These are phyloP conservation scores for Diphasiastrum complanatum DNA, from an alignment of 83 land plant genomes.

Conservation along the genomic window DNA sequence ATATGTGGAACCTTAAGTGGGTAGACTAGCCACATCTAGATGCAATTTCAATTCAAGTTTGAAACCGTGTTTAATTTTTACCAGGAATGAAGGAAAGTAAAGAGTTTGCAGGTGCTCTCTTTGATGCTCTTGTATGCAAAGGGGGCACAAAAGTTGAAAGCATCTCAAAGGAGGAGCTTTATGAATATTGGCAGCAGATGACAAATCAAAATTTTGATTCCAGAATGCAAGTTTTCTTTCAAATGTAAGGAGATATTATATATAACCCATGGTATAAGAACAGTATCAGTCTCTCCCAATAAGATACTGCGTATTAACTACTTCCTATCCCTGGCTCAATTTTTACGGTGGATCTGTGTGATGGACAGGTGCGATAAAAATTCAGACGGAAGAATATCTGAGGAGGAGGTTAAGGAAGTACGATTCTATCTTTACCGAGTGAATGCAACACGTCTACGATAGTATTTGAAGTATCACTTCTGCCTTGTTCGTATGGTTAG, in stretches of 20 bases:
- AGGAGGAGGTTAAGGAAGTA: conserved; percentile 85
- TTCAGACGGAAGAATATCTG: conserved; percentile 76
- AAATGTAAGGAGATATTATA: conserved; percentile 55
- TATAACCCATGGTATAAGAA: no score
- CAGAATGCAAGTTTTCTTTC: conserved; percentile 87
- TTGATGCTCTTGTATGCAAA: conserved; percentile 66
- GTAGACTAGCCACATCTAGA: no score
- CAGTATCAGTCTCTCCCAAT: no score
- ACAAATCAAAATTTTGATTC: conserved; percentile 93
- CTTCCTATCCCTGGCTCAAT: neutral
- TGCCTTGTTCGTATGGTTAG: no score
- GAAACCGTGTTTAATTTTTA: no score
- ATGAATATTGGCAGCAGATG: conserved; percentile 80
- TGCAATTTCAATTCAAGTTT: no score
- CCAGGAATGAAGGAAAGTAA: conserved; percentile 93
- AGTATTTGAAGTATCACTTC: no score
- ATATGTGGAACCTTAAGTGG: no score
- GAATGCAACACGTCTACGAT: no score
- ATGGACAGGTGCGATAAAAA: conserved; percentile 78
- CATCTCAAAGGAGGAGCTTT: conserved; percentile 65
- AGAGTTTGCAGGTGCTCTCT: conserved; percentile 75
- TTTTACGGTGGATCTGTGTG: neutral
- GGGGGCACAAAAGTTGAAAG: conserved; percentile 33
- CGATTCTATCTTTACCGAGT: no score
- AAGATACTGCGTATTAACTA: neutral